phyloP scores from a whole-genome alignment of 1,284 basidiomycete species.

The Lignosus rhinocerotis region DNA sequence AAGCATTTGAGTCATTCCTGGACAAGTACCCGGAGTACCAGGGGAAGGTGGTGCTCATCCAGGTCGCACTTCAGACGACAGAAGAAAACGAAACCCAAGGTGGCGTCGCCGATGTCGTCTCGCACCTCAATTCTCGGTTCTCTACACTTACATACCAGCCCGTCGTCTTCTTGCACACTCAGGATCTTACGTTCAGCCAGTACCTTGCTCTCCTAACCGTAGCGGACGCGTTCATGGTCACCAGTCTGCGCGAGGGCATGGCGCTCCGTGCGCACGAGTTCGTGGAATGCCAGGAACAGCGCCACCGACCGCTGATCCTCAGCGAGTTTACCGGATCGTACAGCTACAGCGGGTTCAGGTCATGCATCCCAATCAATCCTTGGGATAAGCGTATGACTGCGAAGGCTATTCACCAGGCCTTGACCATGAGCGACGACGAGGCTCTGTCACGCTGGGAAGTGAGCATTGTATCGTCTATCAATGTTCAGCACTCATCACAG shows the following conservation, averaged over 20 bases:
- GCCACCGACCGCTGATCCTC: constrained; percentile 72
- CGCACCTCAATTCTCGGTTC: constrained; percentile 82
- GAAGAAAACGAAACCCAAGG: constrained; percentile 76
- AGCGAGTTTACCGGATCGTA: constrained; percentile 89
- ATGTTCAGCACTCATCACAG: not conserved
- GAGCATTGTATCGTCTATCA: constrained; percentile 2
- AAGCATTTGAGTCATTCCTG: constrained; percentile 83
- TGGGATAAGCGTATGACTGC: constrained; percentile 79
- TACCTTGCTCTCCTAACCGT: constrained; percentile 82
- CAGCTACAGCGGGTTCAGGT: constrained; percentile 81
- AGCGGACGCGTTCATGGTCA: constrained; percentile 87
- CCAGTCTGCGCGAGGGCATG: constrained; percentile 87
- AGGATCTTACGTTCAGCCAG: constrained; percentile 84
- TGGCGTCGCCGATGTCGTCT: constrained; percentile 75
- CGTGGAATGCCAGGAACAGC: constrained; percentile 78
- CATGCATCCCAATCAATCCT: constrained; percentile 84
- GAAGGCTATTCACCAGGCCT: constrained; percentile 73
- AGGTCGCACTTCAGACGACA: constrained; percentile 84
- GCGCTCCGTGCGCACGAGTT: constrained; percentile 81
- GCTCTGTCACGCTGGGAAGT: constrained; percentile 76
- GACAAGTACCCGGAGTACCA: constrained; percentile 78
- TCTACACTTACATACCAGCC: constrained; percentile 86
- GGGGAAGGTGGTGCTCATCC: constrained; percentile 82
- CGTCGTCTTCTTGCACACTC: constrained; percentile 84
- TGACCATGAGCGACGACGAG: constrained; percentile 79